These are phyloP conservation scores for Pistacia integerrima DNA, from an alignment of 345 rosid genomes.

Conservation along the genomic window DNA sequence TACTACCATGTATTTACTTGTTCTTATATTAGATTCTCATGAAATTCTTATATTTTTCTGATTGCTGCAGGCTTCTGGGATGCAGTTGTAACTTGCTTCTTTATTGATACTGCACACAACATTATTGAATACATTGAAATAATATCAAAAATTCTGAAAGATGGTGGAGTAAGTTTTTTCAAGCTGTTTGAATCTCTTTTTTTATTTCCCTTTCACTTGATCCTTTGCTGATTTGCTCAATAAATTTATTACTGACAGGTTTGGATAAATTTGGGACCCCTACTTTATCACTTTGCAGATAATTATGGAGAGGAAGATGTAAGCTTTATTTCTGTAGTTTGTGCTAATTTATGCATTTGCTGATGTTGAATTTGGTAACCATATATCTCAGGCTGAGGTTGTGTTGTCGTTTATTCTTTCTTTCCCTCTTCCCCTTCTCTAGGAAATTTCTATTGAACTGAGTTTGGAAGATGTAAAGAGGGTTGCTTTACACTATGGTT, in stretches of 20 bases:
- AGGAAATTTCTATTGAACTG: constrained; percentile 98
- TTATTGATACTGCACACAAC: constrained; percentile 96
- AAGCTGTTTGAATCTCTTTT: constrained; percentile 18
- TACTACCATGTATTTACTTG: background rate
- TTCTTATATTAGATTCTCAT: background rate
- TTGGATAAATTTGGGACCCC: constrained; percentile 96
- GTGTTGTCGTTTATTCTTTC: background rate
- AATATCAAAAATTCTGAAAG: constrained; percentile 86
- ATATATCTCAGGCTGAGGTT: constrained; percentile 1
- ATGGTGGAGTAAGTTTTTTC: constrained; percentile 77
- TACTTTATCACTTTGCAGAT: constrained; percentile 93
- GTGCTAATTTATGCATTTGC: background rate
- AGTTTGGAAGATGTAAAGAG: constrained; percentile 94
- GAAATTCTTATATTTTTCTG: constrained; percentile 23
- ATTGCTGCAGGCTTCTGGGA: constrained; percentile 83
- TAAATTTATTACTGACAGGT: constrained; percentile 48
- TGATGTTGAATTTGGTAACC: background rate
- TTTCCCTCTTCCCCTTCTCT: background rate
- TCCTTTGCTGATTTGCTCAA: constrained; percentile 19
- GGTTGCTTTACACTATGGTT: constrained; percentile 76
- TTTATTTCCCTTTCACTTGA: background rate
- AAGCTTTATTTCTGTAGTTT: constrained; percentile 35
- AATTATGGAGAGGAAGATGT: constrained; percentile 79
- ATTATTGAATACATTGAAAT: constrained; percentile 88
- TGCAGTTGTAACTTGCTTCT: constrained; percentile 95